Conservation (phyloP, 2,329 filamentous ascomycete species). For the Colletotrichum kahawae region DNA sequence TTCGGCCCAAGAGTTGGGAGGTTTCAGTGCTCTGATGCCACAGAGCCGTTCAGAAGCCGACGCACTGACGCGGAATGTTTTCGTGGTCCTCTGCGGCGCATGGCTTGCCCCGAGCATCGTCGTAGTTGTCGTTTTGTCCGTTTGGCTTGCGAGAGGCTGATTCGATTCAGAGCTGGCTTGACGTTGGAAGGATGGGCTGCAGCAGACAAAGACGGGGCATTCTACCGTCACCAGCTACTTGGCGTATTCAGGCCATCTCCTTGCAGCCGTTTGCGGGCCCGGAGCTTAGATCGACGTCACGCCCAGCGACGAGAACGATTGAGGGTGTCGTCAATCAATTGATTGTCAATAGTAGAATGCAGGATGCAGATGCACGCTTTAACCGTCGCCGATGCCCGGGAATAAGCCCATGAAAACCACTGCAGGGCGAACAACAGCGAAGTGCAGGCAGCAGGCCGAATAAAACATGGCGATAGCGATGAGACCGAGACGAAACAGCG, state of each 20-base stretch:
- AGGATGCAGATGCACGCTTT: neutral
- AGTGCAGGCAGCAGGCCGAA: neutral
- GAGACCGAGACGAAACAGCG: conserved; percentile 13
- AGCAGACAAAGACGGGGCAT: neutral
- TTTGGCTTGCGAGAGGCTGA: neutral
- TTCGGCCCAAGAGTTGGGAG: neutral
- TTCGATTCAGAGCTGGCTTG: neutral
- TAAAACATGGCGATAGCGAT: neutral
- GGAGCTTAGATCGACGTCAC: neutral
- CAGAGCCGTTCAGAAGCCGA: neutral
- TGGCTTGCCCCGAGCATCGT: neutral
- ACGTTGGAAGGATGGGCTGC: neutral
- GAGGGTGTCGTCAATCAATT: neutral
- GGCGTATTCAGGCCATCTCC: neutral
- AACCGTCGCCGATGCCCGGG: neutral
- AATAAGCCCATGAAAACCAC: neutral
- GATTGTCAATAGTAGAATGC: neutral
- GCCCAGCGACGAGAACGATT: neutral
- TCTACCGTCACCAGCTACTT: neutral
- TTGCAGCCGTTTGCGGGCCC: conserved; percentile 4
- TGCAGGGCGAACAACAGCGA: neutral
- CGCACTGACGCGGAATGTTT: neutral
- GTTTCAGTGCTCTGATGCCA: neutral
- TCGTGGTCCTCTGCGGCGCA: neutral
- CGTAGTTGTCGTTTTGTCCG: neutral